These are phyloP conservation scores for Fusarium sp. DNA, from an alignment of 2,329 filamentous ascomycete genomes.

Conservation along the genomic window DNA sequence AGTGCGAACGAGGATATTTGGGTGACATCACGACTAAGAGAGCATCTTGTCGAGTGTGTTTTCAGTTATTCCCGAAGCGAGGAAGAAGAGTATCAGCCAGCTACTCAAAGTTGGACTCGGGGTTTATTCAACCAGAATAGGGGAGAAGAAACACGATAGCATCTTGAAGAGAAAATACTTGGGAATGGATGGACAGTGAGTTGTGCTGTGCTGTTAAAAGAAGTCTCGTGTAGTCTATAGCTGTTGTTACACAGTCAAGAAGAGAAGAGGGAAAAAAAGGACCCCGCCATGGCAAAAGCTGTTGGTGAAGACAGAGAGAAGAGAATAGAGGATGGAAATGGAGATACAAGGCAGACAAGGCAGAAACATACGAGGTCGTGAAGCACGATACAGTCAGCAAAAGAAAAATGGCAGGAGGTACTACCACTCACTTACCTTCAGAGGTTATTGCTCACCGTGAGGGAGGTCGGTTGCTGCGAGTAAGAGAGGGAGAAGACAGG, in stretches of 20 bases:
- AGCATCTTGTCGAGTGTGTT: conserved; percentile 1
- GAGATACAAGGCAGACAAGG: conserved; percentile 28
- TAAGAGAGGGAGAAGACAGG: conserved; percentile 30
- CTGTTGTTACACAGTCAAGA: conserved; percentile 27
- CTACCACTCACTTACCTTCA: conserved; percentile 38
- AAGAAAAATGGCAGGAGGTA: conserved; percentile 5
- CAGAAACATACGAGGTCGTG: conserved; percentile 19
- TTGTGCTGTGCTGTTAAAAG: conserved; percentile 21
- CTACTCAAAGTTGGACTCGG: conserved; percentile 3
- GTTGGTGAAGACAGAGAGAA: conserved; percentile 1
- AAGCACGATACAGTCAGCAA: conserved; percentile 35
- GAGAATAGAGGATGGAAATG: background rate
- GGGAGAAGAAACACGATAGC: background rate
- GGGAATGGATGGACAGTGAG: background rate
- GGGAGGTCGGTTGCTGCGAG: conserved; percentile 29
- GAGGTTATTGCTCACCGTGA: conserved; percentile 36
- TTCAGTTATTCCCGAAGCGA: background rate
- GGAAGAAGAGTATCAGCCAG: background rate
- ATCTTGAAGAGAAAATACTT: background rate
- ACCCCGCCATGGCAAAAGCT: conserved; percentile 27
- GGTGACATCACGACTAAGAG: conserved; percentile 25
- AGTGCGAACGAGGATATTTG: conserved; percentile 9
- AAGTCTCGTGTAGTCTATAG: conserved; percentile 18
- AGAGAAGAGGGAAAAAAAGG: conserved; percentile 12
- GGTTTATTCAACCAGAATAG: background rate